A percentile compares a stretch with the other conserved stretches of the same genome.
Conservation (phyloP, 768 basidiomycete genomes). For the Mycena vitilis region DNA sequence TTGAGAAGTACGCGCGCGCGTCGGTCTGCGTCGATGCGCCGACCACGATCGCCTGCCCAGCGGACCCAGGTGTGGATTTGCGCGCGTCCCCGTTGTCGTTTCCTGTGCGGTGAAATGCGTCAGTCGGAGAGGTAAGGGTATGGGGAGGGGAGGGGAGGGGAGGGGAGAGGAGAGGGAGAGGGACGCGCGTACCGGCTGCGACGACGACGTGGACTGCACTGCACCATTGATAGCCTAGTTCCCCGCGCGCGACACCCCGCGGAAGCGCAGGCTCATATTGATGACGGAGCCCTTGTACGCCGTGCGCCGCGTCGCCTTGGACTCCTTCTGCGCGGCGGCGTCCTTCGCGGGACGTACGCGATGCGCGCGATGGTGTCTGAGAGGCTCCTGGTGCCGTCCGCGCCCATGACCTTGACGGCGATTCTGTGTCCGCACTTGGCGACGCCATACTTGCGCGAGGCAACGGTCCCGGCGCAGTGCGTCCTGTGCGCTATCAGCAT, state of each 20-base stretch:
- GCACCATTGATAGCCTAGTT: slow-evolving; percentile 89
- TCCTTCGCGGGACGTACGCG: slow-evolving; percentile 80
- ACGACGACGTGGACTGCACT: slow-evolving; percentile 94
- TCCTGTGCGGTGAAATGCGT: slow-evolving; percentile 47
- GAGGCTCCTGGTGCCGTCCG: slow-evolving; percentile 94
- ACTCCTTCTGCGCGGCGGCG: slow-evolving; percentile 71
- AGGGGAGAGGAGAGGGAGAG: neutral
- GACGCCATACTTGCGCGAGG: slow-evolving; percentile 90
- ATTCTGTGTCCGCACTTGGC: slow-evolving; percentile 91
- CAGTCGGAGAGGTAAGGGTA: neutral
- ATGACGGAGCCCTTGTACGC: slow-evolving; percentile 95
- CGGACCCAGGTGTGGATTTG: slow-evolving; percentile 89
- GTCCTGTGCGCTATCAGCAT: slow-evolving; percentile 40
- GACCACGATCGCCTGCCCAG: slow-evolving; percentile 91
- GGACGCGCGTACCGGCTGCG: slow-evolving; percentile 79
- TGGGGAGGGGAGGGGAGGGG: neutral
- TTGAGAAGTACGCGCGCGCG: slow-evolving; percentile 91
- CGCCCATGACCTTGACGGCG: slow-evolving; percentile 92
- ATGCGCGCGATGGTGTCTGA: slow-evolving; percentile 93
- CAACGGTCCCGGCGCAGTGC: slow-evolving; percentile 96
- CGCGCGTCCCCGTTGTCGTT: slow-evolving; percentile 92
- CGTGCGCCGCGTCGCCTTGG: slow-evolving; percentile 78
- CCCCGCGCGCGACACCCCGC: slow-evolving; percentile 87
- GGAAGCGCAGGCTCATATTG: slow-evolving; percentile 94
- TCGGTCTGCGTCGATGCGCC: slow-evolving; percentile 89